These are phyloP conservation scores for Aspergillus carbonarius DNA, from an alignment of 2,329 filamentous ascomycete species.

Conservation along the genomic window DNA sequence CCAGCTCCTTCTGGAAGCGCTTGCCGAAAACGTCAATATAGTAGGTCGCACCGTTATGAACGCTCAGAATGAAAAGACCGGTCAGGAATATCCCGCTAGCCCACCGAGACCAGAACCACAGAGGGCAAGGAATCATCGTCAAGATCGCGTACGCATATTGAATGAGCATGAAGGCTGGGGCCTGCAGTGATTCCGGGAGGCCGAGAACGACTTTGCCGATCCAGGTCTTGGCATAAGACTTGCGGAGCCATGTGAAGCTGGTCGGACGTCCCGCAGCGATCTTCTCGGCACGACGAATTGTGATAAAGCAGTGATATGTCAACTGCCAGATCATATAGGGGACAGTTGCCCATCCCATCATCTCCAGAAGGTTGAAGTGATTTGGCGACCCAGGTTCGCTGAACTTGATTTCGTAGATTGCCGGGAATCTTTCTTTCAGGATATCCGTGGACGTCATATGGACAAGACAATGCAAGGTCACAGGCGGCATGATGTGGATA, in stretches of 20 bases:
- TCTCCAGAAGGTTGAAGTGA: constrained; percentile 75
- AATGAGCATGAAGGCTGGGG: constrained; percentile 91
- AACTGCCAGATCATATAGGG: constrained; percentile 94
- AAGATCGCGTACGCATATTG: constrained; percentile 88
- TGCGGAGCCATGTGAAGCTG: constrained; percentile 94
- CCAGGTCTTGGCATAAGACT: constrained; percentile 84
- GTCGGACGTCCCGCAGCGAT: constrained; percentile 94
- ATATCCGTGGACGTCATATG: constrained; percentile 70
- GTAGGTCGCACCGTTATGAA: constrained; percentile 95
- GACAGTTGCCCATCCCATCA: constrained; percentile 92
- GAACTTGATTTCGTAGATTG: constrained; percentile 76
- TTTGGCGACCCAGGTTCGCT: constrained; percentile 68
- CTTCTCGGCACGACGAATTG: constrained; percentile 88
- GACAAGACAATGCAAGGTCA: constrained; percentile 85
- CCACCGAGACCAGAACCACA: constrained; percentile 91
- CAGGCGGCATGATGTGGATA: constrained; percentile 98
- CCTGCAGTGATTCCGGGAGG: constrained; percentile 73
- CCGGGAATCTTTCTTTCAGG: constrained; percentile 74
- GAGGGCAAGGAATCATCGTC: constrained; percentile 89
- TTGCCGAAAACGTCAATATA: constrained; percentile 99
- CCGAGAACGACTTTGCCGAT: constrained; percentile 82
- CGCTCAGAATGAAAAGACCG: constrained; percentile 86
- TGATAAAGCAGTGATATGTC: constrained; percentile 91
- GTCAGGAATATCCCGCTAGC: constrained; percentile 75
- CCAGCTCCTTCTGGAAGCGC: constrained; percentile 93